These are phyloP conservation scores for Pseudogymnoascus sp. DNA, from an alignment of 2,329 filamentous ascomycete species.

Conservation along the genomic window DNA sequence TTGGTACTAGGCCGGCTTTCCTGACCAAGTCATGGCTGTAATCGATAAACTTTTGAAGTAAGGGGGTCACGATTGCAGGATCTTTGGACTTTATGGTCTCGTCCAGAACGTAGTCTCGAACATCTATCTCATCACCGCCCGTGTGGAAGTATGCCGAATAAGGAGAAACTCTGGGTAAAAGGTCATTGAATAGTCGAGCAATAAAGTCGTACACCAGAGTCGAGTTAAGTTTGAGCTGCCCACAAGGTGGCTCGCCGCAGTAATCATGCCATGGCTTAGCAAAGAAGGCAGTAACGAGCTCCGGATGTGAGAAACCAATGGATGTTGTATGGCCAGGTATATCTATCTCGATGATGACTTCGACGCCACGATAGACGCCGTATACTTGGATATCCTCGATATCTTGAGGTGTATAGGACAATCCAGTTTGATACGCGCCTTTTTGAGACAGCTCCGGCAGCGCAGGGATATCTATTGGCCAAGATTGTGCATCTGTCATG, in stretches of 20 bases:
- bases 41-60: slow-evolving; percentile 71
- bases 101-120: slow-evolving; percentile 65
- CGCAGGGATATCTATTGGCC: slow-evolving; percentile 72
- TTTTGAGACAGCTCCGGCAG: slow-evolving; percentile 63
- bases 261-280: slow-evolving; percentile 49
- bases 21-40: slow-evolving; percentile 59
- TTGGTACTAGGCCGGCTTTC: slow-evolving; percentile 55
- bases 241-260: slow-evolving; percentile 57
- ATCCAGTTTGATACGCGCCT: slow-evolving; percentile 61
- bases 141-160: slow-evolving; percentile 74
- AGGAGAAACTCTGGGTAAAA: slow-evolving; percentile 62
- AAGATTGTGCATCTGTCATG: slow-evolving; percentile 75
- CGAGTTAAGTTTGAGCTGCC: slow-evolving; percentile 69
- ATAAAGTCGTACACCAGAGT: slow-evolving; percentile 63
- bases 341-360: slow-evolving; percentile 69
- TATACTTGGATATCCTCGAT: slow-evolving; percentile 62
- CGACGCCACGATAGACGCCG: slow-evolving; percentile 58
- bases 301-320: slow-evolving; percentile 58
- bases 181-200: slow-evolving; percentile 62
- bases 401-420: slow-evolving; percentile 60
- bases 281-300: slow-evolving; percentile 60
- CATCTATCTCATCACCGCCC: slow-evolving; percentile 81
- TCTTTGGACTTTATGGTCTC: slow-evolving; percentile 62
- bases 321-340: slow-evolving; percentile 72
- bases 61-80: slow-evolving; percentile 55